Percentiles rank a stretch among this genome's conserved stretches.
These are phyloP conservation scores for Phialocephala subalpina DNA, from an alignment of 2,329 filamentous ascomycete species.

Conservation along the genomic window DNA sequence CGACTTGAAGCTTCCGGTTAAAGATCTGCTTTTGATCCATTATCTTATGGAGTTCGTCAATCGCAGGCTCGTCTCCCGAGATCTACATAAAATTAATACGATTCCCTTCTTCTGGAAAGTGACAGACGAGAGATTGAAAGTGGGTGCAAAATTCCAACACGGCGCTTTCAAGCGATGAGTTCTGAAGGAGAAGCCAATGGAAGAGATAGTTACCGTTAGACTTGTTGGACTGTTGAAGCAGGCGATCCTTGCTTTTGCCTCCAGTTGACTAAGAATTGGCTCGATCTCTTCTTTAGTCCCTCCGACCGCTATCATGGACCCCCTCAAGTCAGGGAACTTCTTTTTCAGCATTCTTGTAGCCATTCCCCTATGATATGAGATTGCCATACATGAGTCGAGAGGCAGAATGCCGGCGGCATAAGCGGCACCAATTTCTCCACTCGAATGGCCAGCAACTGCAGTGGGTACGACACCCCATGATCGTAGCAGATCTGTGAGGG, in stretches of 20 bases:
- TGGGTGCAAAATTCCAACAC: no score
- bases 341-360: slow-evolving; percentile 17
- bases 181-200: no score
- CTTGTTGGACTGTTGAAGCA: slow-evolving; percentile 42
- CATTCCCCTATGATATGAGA: slow-evolving; percentile 38
- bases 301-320: slow-evolving; percentile 63
- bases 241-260: slow-evolving; percentile 41
- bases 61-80: slow-evolving; percentile 33
- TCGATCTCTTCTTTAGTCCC: slow-evolving; percentile 29
- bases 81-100: slow-evolving; percentile 13
- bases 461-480: slow-evolving; percentile 34
- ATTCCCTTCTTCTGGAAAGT: no score
- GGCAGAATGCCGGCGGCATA: slow-evolving; percentile 43
- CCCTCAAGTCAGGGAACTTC: slow-evolving; percentile 42
- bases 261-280: slow-evolving; percentile 18
- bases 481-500: slow-evolving; percentile 39
- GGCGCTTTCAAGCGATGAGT: no score
- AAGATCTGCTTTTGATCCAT: slow-evolving; percentile 40
- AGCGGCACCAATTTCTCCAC: slow-evolving; percentile 49
- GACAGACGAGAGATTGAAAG: no score
- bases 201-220: slow-evolving; percentile 23
- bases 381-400: slow-evolving; percentile 25
- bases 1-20: slow-evolving; percentile 45
- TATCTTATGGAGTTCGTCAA: slow-evolving; percentile 26
- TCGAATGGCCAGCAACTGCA: slow-evolving; percentile 42